Base-by-base conservation (phyloP, 2,329 filamentous ascomycete species). In the Epicoccum nigrum region DNA sequence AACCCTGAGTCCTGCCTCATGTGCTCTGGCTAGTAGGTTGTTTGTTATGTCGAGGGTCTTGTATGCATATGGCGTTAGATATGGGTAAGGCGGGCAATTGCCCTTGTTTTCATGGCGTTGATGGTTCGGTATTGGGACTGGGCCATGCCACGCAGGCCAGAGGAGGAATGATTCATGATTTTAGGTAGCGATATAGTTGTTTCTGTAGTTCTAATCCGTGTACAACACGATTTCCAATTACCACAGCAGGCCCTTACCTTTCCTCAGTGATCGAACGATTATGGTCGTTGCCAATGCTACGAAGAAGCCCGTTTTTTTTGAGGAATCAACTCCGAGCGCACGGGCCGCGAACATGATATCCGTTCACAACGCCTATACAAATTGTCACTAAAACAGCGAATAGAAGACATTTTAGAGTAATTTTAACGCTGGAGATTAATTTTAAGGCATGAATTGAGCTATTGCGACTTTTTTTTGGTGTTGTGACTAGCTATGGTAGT, bases 1-100 rank as follows among this genome's bases (percentile, higher is more conserved):
- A 97, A 97, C 80, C 91, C 88, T 64, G 94, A 99, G 74, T 83
- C 88, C 39, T 99, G 94, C 74, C 74, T 96, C 60, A 97, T 99
- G 94, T 99, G 94, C 86, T 95, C 90, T 77, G 93, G 92, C 80
- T 97, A 83, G 75, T 51, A n/a, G 31, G 23, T 25, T 34, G 20
- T 8, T 30, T 48, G 30, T 20, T 40, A 35, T 13, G 34, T 54
- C 17, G 41, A 28, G 41, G 50, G 13, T 47, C n/a, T 17, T 52
- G 33, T 37, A 42, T 52, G 33, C 32, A 42, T 7, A 51, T 33
- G 31, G 23, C 40, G 40, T 45, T 57, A 53, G 55, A 62, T 44
- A 38, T 42, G 28, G 51, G 23, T 46, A 42, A 40, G 54, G 46
- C 55, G 50, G 51, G 50, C 50, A 16, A 52, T 43, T 56, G 60